Evolutionary conservation across 31 red algal genomes (phyloP).

Genomic region (Bonnemaisonia californica): DNA sequence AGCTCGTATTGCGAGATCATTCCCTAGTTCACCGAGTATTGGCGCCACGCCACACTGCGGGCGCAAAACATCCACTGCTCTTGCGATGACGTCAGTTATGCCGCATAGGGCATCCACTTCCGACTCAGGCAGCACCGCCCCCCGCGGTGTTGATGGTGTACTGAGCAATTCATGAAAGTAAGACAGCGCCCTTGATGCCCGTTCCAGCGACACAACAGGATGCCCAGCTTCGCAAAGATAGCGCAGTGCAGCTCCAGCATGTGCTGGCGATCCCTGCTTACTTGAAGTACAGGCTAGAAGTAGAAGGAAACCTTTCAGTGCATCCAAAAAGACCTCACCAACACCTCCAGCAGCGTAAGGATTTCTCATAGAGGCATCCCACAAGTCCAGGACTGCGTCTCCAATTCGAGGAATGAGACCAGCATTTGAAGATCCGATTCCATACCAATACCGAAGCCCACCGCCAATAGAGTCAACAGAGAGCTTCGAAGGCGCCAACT

Average conservation of each 20-base stretch:
- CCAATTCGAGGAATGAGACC: constrained; percentile 79
- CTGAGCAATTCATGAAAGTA: constrained; percentile 45
- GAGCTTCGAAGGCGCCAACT: constrained; percentile 71
- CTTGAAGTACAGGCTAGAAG: constrained; percentile 48
- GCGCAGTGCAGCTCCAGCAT: constrained; percentile 62
- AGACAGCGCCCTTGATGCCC: constrained; percentile 41
- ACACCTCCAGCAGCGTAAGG: constrained; percentile 68
- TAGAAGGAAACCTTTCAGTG: constrained; percentile 60
- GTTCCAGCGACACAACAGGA: constrained; percentile 70
- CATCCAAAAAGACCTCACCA: constrained; percentile 66
- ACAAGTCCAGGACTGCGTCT: constrained; percentile 74
- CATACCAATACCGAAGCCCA: constrained; percentile 74
- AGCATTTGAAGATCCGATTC: constrained; percentile 42
- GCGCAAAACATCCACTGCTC: constrained; percentile 62
- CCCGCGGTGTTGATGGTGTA: constrained; percentile 18
- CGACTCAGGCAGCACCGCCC: constrained; percentile 40
- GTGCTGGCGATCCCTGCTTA: constrained; percentile 49
- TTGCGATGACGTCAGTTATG: constrained; percentile 46
- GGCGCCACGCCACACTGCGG: constrained; percentile 47
- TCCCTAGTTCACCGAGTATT: constrained; percentile 54
- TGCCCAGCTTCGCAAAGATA: constrained; percentile 70
- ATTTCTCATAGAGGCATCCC: constrained; percentile 78
- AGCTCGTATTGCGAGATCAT: constrained; percentile 59
- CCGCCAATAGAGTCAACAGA: constrained; percentile 51
- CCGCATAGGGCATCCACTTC: constrained; percentile 58